Base-by-base conservation (phyloP, 805 yeast genomes). In the Pichia occidentalis region DNA sequence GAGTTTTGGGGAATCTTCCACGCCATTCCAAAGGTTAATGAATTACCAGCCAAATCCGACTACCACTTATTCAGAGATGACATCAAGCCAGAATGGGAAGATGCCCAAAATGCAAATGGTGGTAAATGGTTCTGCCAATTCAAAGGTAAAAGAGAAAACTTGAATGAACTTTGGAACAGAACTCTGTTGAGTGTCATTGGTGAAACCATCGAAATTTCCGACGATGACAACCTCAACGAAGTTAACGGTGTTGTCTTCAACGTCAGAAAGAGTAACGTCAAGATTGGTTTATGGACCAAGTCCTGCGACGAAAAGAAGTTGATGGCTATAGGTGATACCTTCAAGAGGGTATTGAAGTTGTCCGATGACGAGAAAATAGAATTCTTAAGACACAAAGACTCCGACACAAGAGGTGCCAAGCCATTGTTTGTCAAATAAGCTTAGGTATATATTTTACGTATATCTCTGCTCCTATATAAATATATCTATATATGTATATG, bases 41-140 rank as follows among this genome's bases (percentile, higher is more conserved):
- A 87, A 59, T 73, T 92, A 59, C 97, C 97, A 52, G 58, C 81
- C 54, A 85, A 80, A 64, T 84, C 96, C 10, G 97, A 92, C 65
- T 90, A 90, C 67, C 95, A 92, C 61, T 76, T 90, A 56, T 92
- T 92, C 72, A 83, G 90, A 67, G 84, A 82, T 59, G 95, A 87
- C 42, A 78, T 92, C 55, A 82, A 85, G 63, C 98, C 98, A 40
- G 97, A 92, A 72, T 92, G 98, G 98, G 98, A 92, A 71, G 97
- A 92, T 63, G 71, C 67, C 38, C 75, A 77, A 48, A 92, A 92
- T 65, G 63, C 84, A 43, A 72, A 79, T 51, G 98, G 98, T 59
- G 98, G 98, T 57, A 86, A 85, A 67, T 92, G 96, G 95, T 71
- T 84, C 29, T 84, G 75, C 65, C 79, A 74, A 64, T 78, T 82